phyloP scores from a whole-genome alignment of 2,329 filamentous ascomycete genomes.

The Aureobasidium musti region DNA sequence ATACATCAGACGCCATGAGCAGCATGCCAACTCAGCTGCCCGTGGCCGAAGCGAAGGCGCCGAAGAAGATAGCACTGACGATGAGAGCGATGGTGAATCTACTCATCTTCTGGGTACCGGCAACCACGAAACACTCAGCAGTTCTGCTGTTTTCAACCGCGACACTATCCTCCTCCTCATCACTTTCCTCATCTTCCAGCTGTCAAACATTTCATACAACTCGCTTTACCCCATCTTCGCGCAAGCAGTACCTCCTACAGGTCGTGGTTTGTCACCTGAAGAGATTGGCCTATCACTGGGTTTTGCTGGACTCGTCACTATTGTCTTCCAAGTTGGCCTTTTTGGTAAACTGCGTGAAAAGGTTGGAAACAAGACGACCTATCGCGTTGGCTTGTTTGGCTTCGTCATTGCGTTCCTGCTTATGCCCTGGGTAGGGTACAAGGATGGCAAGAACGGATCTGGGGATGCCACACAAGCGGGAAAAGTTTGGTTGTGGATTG shows the following conservation, averaged over 20 bases:
- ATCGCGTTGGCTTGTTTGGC: constrained; percentile 73
- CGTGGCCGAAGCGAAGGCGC: constrained; percentile 33
- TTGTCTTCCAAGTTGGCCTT: constrained; percentile 83
- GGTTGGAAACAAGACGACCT: constrained; percentile 83
- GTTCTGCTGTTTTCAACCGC: constrained; percentile 68
- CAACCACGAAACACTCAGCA: constrained; percentile 51
- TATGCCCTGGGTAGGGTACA: constrained; percentile 88
- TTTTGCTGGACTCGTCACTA: constrained; percentile 80
- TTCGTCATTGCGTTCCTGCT: constrained; percentile 80
- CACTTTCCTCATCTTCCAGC: constrained; percentile 90
- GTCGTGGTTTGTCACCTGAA: constrained; percentile 71
- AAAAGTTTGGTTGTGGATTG: constrained; percentile 71
- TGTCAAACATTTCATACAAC: constrained; percentile 94
- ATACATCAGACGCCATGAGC: constrained; percentile 52
- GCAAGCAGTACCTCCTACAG: constrained; percentile 71
- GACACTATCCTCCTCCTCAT: constrained; percentile 79
- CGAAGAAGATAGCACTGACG: constrained; percentile 46
- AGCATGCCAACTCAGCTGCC: constrained; percentile 32
- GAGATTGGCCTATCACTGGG: constrained; percentile 85
- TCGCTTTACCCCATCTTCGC: constrained; percentile 93
- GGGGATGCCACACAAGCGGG: constrained; percentile 53
- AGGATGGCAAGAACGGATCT: constrained; percentile 54
- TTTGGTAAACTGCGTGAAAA: constrained; percentile 77
- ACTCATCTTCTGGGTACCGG: constrained; percentile 22
- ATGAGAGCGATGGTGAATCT: constrained; percentile 40